Conservation (phyloP, 2,329 filamentous ascomycete genomes). For the Salinomyces thailandicus region DNA sequence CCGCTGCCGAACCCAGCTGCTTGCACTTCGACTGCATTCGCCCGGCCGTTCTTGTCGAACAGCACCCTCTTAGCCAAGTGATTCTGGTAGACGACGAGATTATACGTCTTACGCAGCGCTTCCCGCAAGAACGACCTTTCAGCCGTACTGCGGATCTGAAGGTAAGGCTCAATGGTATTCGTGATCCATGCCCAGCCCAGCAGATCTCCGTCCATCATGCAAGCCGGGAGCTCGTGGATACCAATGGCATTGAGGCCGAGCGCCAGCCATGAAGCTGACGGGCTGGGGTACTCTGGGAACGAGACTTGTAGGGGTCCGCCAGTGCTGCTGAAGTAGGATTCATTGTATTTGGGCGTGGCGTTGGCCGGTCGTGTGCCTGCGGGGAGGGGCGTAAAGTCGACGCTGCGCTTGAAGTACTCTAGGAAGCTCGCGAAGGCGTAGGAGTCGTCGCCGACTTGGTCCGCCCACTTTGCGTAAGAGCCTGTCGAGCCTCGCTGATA, state of each 20-base stretch:
- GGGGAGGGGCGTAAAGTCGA: conserved; percentile 12
- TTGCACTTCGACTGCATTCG: not conserved
- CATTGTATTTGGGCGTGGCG: conserved; percentile 7
- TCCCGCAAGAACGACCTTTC: conserved; percentile 2
- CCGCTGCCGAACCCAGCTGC: conserved; percentile 1
- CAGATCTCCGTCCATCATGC: conserved; percentile 11
- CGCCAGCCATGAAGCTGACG: conserved; percentile 8
- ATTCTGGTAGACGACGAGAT: conserved; percentile 1
- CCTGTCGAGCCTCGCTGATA: conserved; percentile 19
- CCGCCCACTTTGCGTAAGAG: conserved; percentile 19
- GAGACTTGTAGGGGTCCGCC: conserved; percentile 27
- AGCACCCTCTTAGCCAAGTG: conserved; percentile 1
- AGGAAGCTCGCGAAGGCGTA: conserved; percentile 22
- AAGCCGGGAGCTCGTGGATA: not conserved
- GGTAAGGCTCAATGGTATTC: conserved; percentile 9
- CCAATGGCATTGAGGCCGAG: conserved; percentile 4
- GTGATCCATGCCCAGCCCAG: conserved; percentile 10
- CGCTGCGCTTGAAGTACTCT: conserved; percentile 18
- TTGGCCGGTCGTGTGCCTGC: conserved; percentile 7
- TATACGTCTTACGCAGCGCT: conserved; percentile 1
- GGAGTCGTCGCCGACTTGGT: conserved; percentile 5
- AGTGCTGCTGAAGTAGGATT: conserved; percentile 7
- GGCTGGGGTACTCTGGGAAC: conserved; percentile 14
- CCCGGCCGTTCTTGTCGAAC: conserved; percentile 1
- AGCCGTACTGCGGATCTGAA: conserved; percentile 2